A percentile compares a stretch with the other conserved stretches of the same genome.
These are phyloP conservation scores for Lasiosphaeris hirsuta DNA, from an alignment of 495 filamentous ascomycete species.

Conservation along the genomic window DNA sequence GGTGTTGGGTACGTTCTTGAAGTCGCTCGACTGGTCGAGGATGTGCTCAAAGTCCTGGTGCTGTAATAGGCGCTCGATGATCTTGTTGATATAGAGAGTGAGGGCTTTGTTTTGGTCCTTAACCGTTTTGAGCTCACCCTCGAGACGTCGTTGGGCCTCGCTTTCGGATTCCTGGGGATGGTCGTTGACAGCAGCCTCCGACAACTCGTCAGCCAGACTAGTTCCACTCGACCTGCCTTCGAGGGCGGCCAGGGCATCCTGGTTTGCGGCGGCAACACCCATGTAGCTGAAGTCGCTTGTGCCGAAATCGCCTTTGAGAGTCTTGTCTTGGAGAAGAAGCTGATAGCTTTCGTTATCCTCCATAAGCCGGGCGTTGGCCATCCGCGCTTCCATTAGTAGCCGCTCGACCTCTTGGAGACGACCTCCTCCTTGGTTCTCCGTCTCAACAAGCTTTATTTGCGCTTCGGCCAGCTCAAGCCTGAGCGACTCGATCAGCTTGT, in stretches of 20 bases:
- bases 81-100: constrained; percentile 96
- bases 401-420: constrained; percentile 83
- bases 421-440: constrained; percentile 87
- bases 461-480: constrained; percentile 88
- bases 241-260: constrained; percentile 53
- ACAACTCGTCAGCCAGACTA: constrained; percentile 86
- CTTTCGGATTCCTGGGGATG: constrained; percentile 53
- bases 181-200: constrained; percentile 52
- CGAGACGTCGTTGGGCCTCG: constrained; percentile 61
- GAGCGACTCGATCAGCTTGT: constrained; percentile 90
- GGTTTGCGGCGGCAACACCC: constrained; percentile 48
- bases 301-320: constrained; percentile 87
- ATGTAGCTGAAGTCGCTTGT: constrained; percentile 76
- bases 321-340: constrained; percentile 86
- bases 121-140: constrained; percentile 72
- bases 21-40: constrained; percentile 69
- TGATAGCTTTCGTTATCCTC: constrained; percentile 99
- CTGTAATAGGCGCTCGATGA: constrained; percentile 89
- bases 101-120: constrained; percentile 96
- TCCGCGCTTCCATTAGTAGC: constrained; percentile 79
- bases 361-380: constrained; percentile 93
- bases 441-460: constrained; percentile 91
- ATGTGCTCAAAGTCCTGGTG: constrained; percentile 94
- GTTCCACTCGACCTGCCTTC: constrained; percentile 52
- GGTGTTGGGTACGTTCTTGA: constrained; percentile 47